phyloP scores from a whole-genome alignment of 2,329 filamentous ascomycete species.

The Simplicillium aogashimaense region DNA sequence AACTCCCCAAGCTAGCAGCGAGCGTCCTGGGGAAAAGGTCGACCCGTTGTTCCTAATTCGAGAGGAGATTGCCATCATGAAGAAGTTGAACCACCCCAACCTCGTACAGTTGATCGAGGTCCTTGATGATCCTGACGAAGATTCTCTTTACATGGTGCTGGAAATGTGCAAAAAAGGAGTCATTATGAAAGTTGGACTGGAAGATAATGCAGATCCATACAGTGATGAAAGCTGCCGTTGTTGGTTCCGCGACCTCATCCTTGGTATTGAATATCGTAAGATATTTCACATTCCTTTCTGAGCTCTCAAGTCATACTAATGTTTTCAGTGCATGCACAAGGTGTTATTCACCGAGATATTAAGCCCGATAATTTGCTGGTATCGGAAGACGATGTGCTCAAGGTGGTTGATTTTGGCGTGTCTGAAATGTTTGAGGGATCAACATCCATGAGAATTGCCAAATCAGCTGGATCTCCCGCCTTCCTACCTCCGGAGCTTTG shows the following conservation, averaged over 20 bases:
- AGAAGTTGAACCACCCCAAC: conserved; percentile 91
- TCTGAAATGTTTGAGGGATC: conserved; percentile 94
- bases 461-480: conserved; percentile 88
- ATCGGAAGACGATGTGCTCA: conserved; percentile 85
- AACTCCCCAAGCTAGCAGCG: conserved; percentile 15
- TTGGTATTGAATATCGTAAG: conserved; percentile 87
- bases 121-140: conserved; percentile 87
- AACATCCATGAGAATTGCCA: conserved; percentile 79
- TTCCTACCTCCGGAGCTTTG: conserved; percentile 93
- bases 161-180: conserved; percentile 99
- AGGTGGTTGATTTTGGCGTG: conserved; percentile 97
- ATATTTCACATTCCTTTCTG: conserved; percentile 11
- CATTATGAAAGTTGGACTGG: conserved; percentile 90
- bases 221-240: conserved; percentile 70
- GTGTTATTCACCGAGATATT: conserved; percentile 92
- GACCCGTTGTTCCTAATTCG: conserved; percentile 78
- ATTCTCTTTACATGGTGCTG: conserved; percentile 96
- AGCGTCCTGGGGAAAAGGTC: conserved; percentile 45
- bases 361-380: conserved; percentile 94
- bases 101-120: conserved; percentile 92
- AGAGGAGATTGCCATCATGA: conserved; percentile 98
- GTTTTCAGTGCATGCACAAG: conserved; percentile 71
- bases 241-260: conserved; percentile 90
- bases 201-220: conserved; percentile 74
- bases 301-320: conserved; percentile 3